Conservation (phyloP, 805 yeast genomes). For the Saturnispora sanitii region DNA sequence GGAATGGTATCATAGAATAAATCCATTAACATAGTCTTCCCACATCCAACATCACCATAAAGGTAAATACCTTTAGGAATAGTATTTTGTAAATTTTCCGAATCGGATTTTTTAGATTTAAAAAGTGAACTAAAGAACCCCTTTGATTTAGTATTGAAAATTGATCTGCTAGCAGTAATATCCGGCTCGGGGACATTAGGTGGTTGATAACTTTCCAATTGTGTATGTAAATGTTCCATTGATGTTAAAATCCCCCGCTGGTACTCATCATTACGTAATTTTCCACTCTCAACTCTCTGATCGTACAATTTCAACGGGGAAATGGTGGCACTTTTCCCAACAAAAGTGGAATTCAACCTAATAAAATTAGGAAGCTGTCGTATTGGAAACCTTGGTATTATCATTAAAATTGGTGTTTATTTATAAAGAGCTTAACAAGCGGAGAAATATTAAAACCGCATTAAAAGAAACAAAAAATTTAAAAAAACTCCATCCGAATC, state of each 20-base stretch:
- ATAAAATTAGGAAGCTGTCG: too few species aligned
- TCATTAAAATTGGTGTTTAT: background rate
- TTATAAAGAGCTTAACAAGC: background rate
- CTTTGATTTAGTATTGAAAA: background rate
- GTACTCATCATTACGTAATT: constrained; percentile 61
- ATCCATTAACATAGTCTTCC: constrained; percentile 98
- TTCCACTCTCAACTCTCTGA: constrained; percentile 28
- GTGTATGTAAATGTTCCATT: constrained; percentile 49
- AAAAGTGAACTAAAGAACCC: constrained; percentile 31
- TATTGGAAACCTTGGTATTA: background rate
- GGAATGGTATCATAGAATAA: constrained; percentile 84
- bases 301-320: constrained; percentile 27
- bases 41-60: constrained; percentile 98
- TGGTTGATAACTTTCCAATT: constrained; percentile 49
- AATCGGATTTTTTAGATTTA: background rate
- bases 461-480: too few species aligned
- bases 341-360: background rate
- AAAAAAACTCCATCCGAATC: too few species aligned
- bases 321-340: constrained; percentile 2
- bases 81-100: constrained; percentile 15
- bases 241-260: constrained; percentile 66
- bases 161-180: constrained; percentile 19
- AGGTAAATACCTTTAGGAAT: constrained; percentile 81
- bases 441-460: background rate
- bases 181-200: constrained; percentile 48